These are phyloP conservation scores for Solanum virginianum DNA, from an alignment of 257 asterid genomes.

Conservation along the genomic window DNA sequence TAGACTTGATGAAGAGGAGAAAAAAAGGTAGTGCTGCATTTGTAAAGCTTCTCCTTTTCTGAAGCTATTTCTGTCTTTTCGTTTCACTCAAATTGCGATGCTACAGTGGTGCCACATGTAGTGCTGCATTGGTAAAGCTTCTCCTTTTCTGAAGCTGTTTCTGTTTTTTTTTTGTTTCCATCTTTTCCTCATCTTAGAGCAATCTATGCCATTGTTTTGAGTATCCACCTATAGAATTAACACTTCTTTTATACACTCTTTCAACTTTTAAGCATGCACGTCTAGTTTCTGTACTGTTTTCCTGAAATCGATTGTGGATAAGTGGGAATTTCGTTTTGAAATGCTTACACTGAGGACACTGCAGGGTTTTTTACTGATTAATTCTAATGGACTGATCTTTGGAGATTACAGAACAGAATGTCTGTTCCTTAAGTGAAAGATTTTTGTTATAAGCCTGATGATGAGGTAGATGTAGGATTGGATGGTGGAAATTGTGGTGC, in stretches of 20 bases:
- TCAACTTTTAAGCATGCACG: neutral
- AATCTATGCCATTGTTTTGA: neutral
- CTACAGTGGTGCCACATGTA: no score
- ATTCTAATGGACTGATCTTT: neutral
- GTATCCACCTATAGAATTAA: neutral
- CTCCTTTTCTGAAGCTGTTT: neutral
- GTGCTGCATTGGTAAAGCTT: conserved; percentile 1
- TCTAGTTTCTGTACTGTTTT: neutral
- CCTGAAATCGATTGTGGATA: neutral
- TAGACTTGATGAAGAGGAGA: conserved; percentile 65
- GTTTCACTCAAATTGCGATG: no score
- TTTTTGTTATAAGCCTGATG: neutral
- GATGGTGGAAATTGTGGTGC: neutral
- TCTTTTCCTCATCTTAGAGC: neutral
- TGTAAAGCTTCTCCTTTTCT: neutral
- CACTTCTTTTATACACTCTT: neutral
- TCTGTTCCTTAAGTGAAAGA: neutral
- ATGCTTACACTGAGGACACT: neutral
- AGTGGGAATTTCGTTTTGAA: neutral
- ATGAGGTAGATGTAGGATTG: neutral
- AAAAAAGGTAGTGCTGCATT: conserved; percentile 61
- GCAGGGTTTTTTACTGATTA: neutral
- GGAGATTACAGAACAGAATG: neutral
- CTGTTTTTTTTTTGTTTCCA: neutral
- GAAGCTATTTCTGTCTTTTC: no score